Evolutionary conservation across 805 yeast genomes (phyloP).

Genomic region (Zygosaccharomyces lentus): DNA sequence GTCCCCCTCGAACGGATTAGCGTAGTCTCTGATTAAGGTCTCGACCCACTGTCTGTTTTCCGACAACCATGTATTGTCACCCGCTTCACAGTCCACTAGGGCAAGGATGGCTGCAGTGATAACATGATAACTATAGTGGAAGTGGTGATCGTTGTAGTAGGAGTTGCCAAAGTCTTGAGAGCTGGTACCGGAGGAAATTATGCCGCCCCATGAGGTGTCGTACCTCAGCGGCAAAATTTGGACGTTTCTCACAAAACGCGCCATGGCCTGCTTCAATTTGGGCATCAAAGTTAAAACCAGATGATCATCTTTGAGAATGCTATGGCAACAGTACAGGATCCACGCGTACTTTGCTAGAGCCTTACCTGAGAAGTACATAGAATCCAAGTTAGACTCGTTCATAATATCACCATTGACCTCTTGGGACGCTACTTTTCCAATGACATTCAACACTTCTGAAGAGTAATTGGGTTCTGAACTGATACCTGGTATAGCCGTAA

Average conservation of each 20-base stretch:
- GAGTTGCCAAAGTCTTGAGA: slow-evolving; percentile 69
- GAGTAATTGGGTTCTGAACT: slow-evolving; percentile 27
- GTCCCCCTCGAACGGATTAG: slow-evolving; percentile 55
- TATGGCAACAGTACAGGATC: slow-evolving; percentile 68
- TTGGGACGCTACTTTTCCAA: slow-evolving; percentile 34
- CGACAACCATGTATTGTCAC: slow-evolving; percentile 52
- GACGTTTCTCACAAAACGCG: slow-evolving; percentile 60
- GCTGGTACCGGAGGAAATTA: slow-evolving; percentile 61
- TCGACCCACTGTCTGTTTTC: slow-evolving; percentile 50
- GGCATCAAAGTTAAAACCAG: slow-evolving; percentile 51
- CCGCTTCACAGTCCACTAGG: slow-evolving; percentile 45
- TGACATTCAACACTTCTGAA: slow-evolving; percentile 26
- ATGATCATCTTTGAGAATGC: slow-evolving; percentile 52
- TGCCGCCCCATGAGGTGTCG: slow-evolving; percentile 75
- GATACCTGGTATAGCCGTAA: slow-evolving; percentile 34
- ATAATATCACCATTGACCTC: slow-evolving; percentile 41
- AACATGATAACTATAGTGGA: slow-evolving; percentile 71
- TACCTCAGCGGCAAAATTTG: slow-evolving; percentile 74
- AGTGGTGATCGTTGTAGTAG: slow-evolving; percentile 70
- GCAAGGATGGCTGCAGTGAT: slow-evolving; percentile 66
- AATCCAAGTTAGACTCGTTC: slow-evolving; percentile 53
- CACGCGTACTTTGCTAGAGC: slow-evolving; percentile 85
- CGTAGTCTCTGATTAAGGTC: slow-evolving; percentile 60
- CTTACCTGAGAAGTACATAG: slow-evolving; percentile 91
- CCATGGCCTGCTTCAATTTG: slow-evolving; percentile 62